Conservation (phyloP, 2,329 filamentous ascomycete genomes). For the Neofusicoccum parvum region DNA sequence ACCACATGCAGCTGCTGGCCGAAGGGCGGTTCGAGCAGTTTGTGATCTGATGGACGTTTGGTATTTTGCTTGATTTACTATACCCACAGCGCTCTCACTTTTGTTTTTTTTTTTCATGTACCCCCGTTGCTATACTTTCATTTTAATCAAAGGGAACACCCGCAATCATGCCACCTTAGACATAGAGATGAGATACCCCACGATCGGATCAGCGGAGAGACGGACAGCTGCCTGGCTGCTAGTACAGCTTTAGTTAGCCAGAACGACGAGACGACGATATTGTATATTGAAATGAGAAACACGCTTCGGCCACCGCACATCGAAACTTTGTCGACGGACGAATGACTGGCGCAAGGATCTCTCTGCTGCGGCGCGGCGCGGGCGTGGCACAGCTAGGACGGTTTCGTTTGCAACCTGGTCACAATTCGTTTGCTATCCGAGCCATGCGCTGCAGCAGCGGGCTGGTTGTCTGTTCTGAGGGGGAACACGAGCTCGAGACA, state of each 20-base stretch:
- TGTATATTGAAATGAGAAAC: neutral
- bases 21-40: slow-evolving; percentile 13
- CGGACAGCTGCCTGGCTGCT: neutral
- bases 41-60: slow-evolving; percentile 1
- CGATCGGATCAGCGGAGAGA: neutral
- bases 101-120: neutral
- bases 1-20: slow-evolving; percentile 11
- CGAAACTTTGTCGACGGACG: neutral
- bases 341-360: neutral
- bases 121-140: neutral
- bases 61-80: neutral
- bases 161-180: too few species aligned
- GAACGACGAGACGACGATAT: neutral
- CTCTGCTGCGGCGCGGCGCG: neutral
- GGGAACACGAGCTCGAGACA: too few species aligned
- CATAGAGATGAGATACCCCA: neutral
- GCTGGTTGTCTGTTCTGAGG: too few species aligned
- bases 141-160: neutral
- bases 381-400: too few species aligned
- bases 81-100: neutral
- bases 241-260: neutral
- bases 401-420: too few species aligned
- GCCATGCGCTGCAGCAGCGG: too few species aligned
- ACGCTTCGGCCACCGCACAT: neutral
- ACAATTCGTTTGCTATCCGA: too few species aligned